Evolutionary conservation across 1,139 yeast species (phyloP).

Genomic region (Meyerozyma carpophila): DNA sequence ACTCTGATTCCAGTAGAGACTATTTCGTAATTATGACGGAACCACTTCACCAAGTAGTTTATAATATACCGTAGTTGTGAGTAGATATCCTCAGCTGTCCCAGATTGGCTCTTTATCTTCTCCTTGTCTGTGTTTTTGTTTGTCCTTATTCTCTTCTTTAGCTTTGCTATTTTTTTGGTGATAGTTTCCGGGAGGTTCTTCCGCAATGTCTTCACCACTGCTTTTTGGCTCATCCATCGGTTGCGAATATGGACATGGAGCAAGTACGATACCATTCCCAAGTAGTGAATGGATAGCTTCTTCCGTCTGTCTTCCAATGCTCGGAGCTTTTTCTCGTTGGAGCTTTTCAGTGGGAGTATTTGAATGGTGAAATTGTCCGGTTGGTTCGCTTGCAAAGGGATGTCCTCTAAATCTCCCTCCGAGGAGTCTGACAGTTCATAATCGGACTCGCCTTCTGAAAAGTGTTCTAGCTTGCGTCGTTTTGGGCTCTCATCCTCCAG

Average conservation of each 20-base stretch:
- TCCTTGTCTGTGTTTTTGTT: neutral
- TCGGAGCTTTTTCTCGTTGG: neutral
- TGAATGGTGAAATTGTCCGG: neutral
- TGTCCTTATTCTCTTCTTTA: neutral
- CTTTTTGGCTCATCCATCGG: conserved; percentile 14
- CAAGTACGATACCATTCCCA: conserved; percentile 23
- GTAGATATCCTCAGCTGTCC: conserved; percentile 11
- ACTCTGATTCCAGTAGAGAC: conserved; percentile 31
- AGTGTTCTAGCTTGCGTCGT: neutral
- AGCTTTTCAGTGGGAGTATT: neutral
- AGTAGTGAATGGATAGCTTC: conserved; percentile 20
- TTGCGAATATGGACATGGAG: conserved; percentile 22
- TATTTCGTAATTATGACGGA: conserved; percentile 29
- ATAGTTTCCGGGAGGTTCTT: conserved; percentile 23
- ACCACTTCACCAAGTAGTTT: conserved; percentile 34
- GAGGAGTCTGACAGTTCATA: neutral
- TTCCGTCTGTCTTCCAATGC: conserved; percentile 26
- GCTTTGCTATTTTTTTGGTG: conserved; percentile 5
- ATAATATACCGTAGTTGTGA: conserved; percentile 24
- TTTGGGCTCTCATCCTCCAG: neutral
- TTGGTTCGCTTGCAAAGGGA: neutral
- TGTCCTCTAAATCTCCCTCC: neutral
- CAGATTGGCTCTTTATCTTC: too few relatives aligned
- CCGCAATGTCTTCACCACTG: conserved; percentile 19
- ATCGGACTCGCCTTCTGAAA: neutral